Conservation (phyloP, 2,329 filamentous ascomycete species). For the Aspergillus udagawae region DNA sequence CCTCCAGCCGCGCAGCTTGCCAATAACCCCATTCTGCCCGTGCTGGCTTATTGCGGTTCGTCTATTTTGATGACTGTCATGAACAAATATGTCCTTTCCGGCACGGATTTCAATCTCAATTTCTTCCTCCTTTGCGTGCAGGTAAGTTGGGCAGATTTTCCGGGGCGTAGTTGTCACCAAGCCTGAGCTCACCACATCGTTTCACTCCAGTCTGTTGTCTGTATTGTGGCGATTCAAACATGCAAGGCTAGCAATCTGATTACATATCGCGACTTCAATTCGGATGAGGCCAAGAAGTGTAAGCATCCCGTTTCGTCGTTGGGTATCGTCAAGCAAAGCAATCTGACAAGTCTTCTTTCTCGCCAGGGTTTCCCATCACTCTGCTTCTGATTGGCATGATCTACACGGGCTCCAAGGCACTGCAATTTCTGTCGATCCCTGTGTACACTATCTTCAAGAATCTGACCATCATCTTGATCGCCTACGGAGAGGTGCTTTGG, state of each 20-base stretch:
- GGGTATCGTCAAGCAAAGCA: not conserved
- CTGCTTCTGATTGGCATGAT: constrained; percentile 98
- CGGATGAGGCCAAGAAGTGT: constrained; percentile 91
- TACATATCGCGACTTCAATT: constrained; percentile 77
- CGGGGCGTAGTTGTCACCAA: not conserved
- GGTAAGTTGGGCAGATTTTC: constrained; percentile 53
- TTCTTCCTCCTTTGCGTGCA: constrained; percentile 92
- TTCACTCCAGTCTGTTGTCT: constrained; percentile 70
- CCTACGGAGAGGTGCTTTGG: constrained; percentile 97
- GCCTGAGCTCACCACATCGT: not conserved
- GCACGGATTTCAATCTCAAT: constrained; percentile 87
- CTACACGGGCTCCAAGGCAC: constrained; percentile 92
- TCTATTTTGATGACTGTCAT: constrained; percentile 99
- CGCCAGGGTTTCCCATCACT: constrained; percentile 88
- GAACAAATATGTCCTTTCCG: constrained; percentile 97
- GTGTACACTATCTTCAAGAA: constrained; percentile 99
- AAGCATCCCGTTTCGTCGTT: constrained; percentile 34
- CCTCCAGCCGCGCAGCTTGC: constrained; percentile 49
- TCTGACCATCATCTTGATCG: constrained; percentile 96
- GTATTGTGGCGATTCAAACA: constrained; percentile 74
- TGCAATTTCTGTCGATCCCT: constrained; percentile 93
- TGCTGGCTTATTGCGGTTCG: constrained; percentile 85
- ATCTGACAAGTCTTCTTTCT: constrained; percentile 3
- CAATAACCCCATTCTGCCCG: constrained; percentile 74
- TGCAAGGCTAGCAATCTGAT: constrained; percentile 82